Base-by-base conservation (phyloP, 139 green algal species). In the Chlorella sp. region DNA sequence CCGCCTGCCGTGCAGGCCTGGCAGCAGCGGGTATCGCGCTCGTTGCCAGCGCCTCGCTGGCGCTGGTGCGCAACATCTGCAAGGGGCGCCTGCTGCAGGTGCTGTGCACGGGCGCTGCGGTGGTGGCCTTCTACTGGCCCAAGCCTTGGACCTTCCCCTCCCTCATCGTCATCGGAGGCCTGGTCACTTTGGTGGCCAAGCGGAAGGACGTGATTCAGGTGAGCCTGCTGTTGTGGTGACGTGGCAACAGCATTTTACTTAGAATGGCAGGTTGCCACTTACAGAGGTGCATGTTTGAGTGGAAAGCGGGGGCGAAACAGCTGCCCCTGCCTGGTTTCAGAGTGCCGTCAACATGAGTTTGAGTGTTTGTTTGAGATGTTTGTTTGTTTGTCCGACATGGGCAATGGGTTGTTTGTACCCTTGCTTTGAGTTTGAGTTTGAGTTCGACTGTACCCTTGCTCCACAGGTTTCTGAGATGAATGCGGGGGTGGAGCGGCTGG, bases 121-220 rank as follows among this genome's bases (percentile, higher is more conserved):
- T 93, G 2, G 91, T 97, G 28, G 94, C 94, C 21, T 97, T 94
- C 91, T 98, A 97, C 92, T 97, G 95, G 91, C 87, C 87, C 76
- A 89, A 89, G 22, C 91, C 93, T 39, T 98, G 96, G 95, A 94
- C 97, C 39, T 98, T 98, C 92, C 97, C 97, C 32, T 24, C 91
- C 61, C 73, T 95, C 37, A 94, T 94, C 36, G 61, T 95, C 0
- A 84, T 93, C 3, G 97, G 96, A 18, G 97, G 95, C 28, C 82
- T 97, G 53, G 42, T 92, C 42, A 98, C 96, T 2, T 83, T 97
- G 57, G 37, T 90, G 60, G 75, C 79, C 34, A 90, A 87, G 64
- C 78, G 94, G 12, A 93, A 95, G 53, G 80, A 95, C 18, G 57
- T 83, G 4, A 78, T 94, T 22, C 37, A 89, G 39, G 82, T 92